These are phyloP conservation scores for Shiraia bambusicola DNA, from an alignment of 2,329 filamentous ascomycete genomes.

Conservation along the genomic window DNA sequence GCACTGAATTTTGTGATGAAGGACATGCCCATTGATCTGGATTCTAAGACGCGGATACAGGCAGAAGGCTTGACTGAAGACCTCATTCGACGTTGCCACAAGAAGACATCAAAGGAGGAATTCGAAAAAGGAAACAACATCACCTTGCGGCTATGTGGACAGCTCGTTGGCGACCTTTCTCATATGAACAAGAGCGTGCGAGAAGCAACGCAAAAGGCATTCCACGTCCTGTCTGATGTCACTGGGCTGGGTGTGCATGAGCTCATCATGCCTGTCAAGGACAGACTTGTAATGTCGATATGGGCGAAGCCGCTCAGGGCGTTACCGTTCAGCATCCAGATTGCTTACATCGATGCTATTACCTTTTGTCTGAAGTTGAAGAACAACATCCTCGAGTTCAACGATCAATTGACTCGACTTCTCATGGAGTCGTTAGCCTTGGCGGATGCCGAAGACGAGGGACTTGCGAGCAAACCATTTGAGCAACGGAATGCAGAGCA, in stretches of 20 bases:
- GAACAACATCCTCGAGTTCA: conserved; percentile 85
- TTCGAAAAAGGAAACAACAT: conserved; percentile 65
- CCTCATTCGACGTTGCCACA: conserved; percentile 75
- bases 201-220: conserved; percentile 77
- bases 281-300: conserved; percentile 84
- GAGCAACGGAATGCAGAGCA: conserved; percentile 95
- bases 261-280: conserved; percentile 84
- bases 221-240: conserved; percentile 78
- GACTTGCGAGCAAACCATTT: conserved; percentile 77
- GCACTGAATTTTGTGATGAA: conserved; percentile 98
- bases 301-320: conserved; percentile 94
- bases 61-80: conserved; percentile 82
- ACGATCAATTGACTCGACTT: conserved; percentile 85
- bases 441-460: conserved; percentile 92
- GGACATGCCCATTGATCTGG: conserved; percentile 92
- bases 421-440: conserved; percentile 92
- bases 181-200: conserved; percentile 97
- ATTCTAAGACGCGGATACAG: conserved; percentile 80
- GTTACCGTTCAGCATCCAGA: conserved; percentile 90
- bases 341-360: conserved; percentile 97
- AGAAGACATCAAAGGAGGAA: conserved; percentile 78
- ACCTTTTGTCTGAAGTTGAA: conserved; percentile 92
- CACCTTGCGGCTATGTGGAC: conserved; percentile 75
- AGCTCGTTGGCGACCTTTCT: conserved; percentile 83
- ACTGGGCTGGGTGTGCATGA: conserved; percentile 80